Percentiles rank a stretch among this genome's conserved stretches.
Conservation (phyloP, 192 early-diverging fungal species). For the Spizellomyces sp. region DNA sequence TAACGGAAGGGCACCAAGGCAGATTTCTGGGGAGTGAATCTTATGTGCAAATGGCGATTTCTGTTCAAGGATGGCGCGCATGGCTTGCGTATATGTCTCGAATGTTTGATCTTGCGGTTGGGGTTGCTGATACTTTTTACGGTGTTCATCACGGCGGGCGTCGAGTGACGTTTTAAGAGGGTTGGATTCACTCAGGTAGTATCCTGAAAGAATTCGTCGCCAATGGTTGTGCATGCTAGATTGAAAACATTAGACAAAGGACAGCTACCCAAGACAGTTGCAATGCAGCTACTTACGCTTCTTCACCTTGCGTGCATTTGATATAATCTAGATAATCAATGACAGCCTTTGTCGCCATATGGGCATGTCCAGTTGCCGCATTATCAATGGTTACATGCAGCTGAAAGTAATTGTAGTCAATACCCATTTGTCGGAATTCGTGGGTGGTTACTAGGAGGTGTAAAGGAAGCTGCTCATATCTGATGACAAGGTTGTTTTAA, state of each 20-base stretch:
- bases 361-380: conserved; percentile 24
- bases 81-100: background rate
- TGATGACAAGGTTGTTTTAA: too few species aligned
- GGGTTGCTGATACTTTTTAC: background rate
- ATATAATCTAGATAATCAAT: conserved; percentile 20
- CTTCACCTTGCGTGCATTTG: background rate
- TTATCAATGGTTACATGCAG: conserved; percentile 28
- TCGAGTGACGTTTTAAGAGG: conserved; percentile 13
- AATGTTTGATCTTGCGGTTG: background rate
- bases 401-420: conserved; percentile 22
- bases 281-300: background rate
- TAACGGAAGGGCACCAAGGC: conserved; percentile 7
- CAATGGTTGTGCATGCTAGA: conserved; percentile 18
- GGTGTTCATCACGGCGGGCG: background rate
- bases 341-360: conserved; percentile 21
- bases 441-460: conserved; percentile 17
- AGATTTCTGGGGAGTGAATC: conserved; percentile 13
- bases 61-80: conserved; percentile 1
- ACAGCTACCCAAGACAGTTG: background rate
- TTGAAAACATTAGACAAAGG: background rate
- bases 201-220: conserved; percentile 23
- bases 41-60: conserved; percentile 24
- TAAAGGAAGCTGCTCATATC: conserved; percentile 24
- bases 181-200: conserved; percentile 16
- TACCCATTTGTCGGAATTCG: conserved; percentile 13